phyloP scores from a whole-genome alignment of 306 rosid species.

The Fragaria ananassa region DNA sequence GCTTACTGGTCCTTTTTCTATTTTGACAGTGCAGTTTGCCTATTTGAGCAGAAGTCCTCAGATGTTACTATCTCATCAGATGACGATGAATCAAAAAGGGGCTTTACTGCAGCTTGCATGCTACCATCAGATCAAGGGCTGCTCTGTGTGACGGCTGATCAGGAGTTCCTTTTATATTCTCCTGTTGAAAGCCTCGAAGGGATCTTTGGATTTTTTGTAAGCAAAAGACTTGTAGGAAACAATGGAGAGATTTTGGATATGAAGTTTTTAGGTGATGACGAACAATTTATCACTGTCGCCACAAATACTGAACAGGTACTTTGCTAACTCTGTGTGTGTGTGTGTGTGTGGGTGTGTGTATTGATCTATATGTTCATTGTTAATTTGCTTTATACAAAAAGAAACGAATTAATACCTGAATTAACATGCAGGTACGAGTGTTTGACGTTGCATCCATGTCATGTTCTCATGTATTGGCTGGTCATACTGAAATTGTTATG shows the following conservation, averaged over 20 bases:
- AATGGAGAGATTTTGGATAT: slow-evolving; percentile 92
- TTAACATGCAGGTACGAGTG: slow-evolving; percentile 73
- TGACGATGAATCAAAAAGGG: slow-evolving; percentile 66
- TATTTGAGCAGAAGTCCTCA: slow-evolving; percentile 80
- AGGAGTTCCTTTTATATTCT: slow-evolving; percentile 79
- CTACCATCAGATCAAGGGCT: slow-evolving; percentile 67
- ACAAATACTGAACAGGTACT: slow-evolving; percentile 93
- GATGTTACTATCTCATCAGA: slow-evolving; percentile 59
- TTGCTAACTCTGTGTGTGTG: neutral
- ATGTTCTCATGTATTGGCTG: slow-evolving; percentile 80
- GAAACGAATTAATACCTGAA: neutral
- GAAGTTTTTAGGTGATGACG: slow-evolving; percentile 88
- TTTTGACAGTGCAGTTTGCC: slow-evolving; percentile 78
- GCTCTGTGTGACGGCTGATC: slow-evolving; percentile 96
- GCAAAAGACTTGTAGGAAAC: slow-evolving; percentile 84
- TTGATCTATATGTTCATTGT: neutral
- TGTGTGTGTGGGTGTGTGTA: no score
- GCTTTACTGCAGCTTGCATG: slow-evolving; percentile 74
- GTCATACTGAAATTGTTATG: slow-evolving; percentile 75
- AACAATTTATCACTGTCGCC: slow-evolving; percentile 81
- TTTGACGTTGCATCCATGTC: slow-evolving; percentile 85
- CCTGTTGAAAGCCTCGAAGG: slow-evolving; percentile 48
- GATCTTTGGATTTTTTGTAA: slow-evolving; percentile 41
- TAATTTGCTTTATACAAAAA: neutral
- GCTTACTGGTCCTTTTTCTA: slow-evolving; percentile 17